Conservation (phyloP, 768 basidiomycete species). For the Lentinula aciculospora region DNA sequence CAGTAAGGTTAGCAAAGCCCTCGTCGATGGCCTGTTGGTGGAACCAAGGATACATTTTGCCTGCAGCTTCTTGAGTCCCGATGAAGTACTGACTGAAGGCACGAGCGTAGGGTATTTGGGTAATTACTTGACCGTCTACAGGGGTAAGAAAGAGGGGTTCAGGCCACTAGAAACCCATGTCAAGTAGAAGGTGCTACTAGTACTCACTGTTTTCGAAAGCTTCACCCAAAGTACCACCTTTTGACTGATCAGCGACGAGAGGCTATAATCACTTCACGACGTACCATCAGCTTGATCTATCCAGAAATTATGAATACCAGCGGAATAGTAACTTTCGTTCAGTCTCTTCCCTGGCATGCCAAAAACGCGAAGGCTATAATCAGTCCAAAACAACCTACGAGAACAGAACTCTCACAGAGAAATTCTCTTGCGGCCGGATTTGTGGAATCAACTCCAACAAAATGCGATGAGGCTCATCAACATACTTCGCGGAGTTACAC, state of each 20-base stretch:
- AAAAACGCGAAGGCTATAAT: not conserved
- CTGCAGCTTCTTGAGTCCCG: slow-evolving; percentile 27
- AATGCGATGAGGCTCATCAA: not conserved
- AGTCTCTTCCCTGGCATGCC: slow-evolving; percentile 25
- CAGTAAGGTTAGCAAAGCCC: slow-evolving; percentile 27
- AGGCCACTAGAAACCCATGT: not conserved
- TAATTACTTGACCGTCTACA: slow-evolving; percentile 25
- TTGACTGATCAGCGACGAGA: not conserved
- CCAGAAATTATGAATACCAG: slow-evolving; percentile 32
- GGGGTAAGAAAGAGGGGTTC: not conserved
- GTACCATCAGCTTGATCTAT: slow-evolving; percentile 32
- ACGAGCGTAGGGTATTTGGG: slow-evolving; percentile 24
- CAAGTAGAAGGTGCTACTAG: not conserved
- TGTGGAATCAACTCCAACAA: slow-evolving; percentile 24
- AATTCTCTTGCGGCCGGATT: slow-evolving; percentile 31
- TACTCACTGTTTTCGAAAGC: slow-evolving; percentile 26
- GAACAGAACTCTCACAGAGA: slow-evolving; percentile 18
- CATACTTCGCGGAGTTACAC: not conserved
- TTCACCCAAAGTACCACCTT: slow-evolving; percentile 30
- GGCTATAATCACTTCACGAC: not conserved
- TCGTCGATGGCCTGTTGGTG: slow-evolving; percentile 32
- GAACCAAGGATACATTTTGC: slow-evolving; percentile 33
- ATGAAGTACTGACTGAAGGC: slow-evolving; percentile 30
- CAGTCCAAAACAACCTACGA: not conserved
- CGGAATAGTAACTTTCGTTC: slow-evolving; percentile 30